Base-by-base conservation (phyloP, 2,329 filamentous ascomycete species). In the Fusarium sp. region DNA sequence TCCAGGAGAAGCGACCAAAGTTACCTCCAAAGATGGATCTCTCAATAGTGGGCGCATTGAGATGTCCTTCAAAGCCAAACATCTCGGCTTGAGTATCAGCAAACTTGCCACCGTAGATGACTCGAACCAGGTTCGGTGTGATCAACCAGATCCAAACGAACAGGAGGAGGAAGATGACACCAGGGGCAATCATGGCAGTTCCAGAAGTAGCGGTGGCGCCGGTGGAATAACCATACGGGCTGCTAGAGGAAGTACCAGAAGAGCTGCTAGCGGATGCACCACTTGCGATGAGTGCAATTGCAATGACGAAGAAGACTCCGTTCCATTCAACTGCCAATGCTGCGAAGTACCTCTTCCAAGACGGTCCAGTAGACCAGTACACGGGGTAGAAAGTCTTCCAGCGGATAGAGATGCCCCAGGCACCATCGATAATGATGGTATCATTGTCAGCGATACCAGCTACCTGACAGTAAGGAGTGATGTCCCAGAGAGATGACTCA, bases 351-450 rank as follows among this genome's bases (percentile, higher is more conserved):
- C 76, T 64, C 68, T 78, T 78, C 68, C 61, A 69, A 3, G 76
- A 78, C 11, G 75, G 77, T 4, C 75, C 76, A 26, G 77, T 78
- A 22, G 75, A 77, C 75, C 76, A 79, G 38, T 78, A 77, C 12
- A 78, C 74, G 4, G 77, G 72, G 22, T 79, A 79, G 63, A 81
- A 79, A 5, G 73, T 38, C 52, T 81, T 79, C 81, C 81, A 83
- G 7, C 75, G 78, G 15, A 83, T 77, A 12, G 75, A 77, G 12
- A 81, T 75, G 6, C 79, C 81, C 52, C 75, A 68, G 8, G 81
- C 80, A 17, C 79, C 79, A 33, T 83, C 81, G 7, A 82, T 69
- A 24, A 82, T 71, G 56, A 83, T 76, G 18, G 79, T 81, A 44
- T 83, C 81, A 13, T 81, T 74, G 12, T 81, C 79, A 20, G 78